phyloP scores from a whole-genome alignment of 2,329 filamentous ascomycete genomes.

The Sclerotinia sclerotiorum region DNA sequence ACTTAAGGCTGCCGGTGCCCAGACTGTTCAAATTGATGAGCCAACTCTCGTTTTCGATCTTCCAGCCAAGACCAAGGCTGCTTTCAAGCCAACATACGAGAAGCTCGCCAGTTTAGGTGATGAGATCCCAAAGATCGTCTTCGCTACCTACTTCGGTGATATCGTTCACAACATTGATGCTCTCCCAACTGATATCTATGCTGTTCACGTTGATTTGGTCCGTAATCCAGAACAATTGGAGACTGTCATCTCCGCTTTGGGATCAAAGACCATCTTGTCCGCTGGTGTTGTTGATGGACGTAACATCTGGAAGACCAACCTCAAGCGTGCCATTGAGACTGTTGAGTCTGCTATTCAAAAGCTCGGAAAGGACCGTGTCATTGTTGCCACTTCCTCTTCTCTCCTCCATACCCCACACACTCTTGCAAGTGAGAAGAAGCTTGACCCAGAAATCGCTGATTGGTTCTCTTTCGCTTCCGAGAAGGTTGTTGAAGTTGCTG shows the following conservation, averaged over 20 bases:
- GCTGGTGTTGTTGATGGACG: constrained; percentile 96
- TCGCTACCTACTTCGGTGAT: constrained; percentile 99
- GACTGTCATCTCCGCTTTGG: constrained; percentile 77
- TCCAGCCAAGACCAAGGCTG: constrained; percentile 83
- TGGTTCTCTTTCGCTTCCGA: constrained; percentile 99
- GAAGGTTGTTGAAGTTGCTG: constrained; percentile 86
- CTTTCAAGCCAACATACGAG: constrained; percentile 97
- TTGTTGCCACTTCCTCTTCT: constrained; percentile 94
- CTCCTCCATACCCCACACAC: constrained; percentile 99
- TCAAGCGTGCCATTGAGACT: constrained; percentile 88
- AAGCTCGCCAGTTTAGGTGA: constrained; percentile 74
- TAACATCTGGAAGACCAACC: constrained; percentile 99
- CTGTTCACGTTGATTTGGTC: constrained; percentile 92
- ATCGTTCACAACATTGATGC: constrained; percentile 98
- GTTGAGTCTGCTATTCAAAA: constrained; percentile 90
- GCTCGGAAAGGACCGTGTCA: constrained; percentile 95
- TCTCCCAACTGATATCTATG: constrained; percentile 76
- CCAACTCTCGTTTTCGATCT: constrained; percentile 95
- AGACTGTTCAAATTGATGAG: constrained; percentile 98
- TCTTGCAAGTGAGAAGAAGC: constrained; percentile 97
- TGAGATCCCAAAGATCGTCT: constrained; percentile 81
- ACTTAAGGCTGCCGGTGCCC: constrained; percentile 94
- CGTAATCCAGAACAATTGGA: constrained; percentile 98
- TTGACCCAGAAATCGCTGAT: constrained; percentile 86
- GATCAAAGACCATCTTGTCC: constrained; percentile 86